Evolutionary conservation across 2,329 filamentous ascomycete species (phyloP), one percentile per base, ranked within the genome.

Genomic region (Aureobasidium sp.): DNA sequence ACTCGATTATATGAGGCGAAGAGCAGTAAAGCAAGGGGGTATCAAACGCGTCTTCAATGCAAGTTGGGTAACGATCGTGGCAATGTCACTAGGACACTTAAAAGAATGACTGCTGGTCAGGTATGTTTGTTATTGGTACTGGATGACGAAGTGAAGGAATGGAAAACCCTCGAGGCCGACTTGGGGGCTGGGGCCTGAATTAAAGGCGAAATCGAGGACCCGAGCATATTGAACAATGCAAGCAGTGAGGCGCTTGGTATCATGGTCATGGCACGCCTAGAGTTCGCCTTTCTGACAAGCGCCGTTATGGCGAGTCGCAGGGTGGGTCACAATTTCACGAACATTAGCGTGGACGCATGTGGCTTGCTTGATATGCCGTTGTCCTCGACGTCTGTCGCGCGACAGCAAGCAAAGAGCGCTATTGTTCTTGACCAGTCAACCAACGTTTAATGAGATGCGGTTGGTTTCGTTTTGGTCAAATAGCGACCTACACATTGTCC

Each of bases 91-190:
- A 52, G 57, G 57, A 60, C 57, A 49, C 29, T 31, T 60, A 63
- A 63, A 48, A 62, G 62, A 65, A 49, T 62, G 62, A 63, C 64
- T 65, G 62, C 34, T 34, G 62, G 51, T 63, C 42, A 53, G 62
- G 42, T 48, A 59, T 48, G 56, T 59, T 39, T 58, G 55, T 47
- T 56, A 37, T 56, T 44, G 47, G 63, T 62, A 60, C 37, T 48
- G 62, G 55, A 56, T 57, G 64, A 60, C 57, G 62, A 56, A 61
- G 60, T 47, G 42, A 62, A 51, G 31, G 61, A 56, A 55, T 62
- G 49, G 49, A 41, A 39, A 29, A 15, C 25, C 25, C 31, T 58
- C 55, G 42, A 60, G 57, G 57, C 25, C n/a, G 37, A 45, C 29
- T 27, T 8, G 55, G 55, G 55, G 55, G 55, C 55, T 48, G 55